Conservation (phyloP, 371 early-diverging fungal species). For the Syncephalastrum sp. region DNA sequence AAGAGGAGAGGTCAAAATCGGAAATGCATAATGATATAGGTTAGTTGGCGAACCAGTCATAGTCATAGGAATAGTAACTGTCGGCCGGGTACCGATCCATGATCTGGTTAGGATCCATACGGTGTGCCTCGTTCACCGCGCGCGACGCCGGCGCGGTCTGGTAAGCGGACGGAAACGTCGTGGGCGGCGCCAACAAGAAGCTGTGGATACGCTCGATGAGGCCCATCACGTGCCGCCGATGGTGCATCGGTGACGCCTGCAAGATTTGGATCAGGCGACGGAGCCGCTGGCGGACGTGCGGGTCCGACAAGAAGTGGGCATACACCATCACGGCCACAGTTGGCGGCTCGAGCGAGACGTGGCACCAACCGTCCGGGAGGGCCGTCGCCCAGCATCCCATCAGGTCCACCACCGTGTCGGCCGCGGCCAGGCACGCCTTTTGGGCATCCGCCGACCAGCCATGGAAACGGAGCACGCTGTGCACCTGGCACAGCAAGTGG, state of each 20-base stretch:
- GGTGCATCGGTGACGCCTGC: constrained; percentile 27
- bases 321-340: constrained; percentile 32
- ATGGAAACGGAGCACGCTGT: constrained; percentile 31
- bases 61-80: too few relatives aligned
- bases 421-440: constrained; percentile 26
- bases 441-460: constrained; percentile 11
- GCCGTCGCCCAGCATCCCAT: constrained; percentile 32
- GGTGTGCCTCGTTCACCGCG: too few relatives aligned
- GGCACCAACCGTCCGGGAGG: constrained; percentile 38
- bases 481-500: constrained; percentile 37
- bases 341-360: constrained; percentile 41
- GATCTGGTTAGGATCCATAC: too few relatives aligned
- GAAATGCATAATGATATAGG: too few relatives aligned
- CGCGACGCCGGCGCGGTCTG: too few relatives aligned
- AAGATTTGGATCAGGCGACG: constrained; percentile 20
- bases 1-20: too few relatives aligned
- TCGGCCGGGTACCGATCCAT: too few relatives aligned
- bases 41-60: too few relatives aligned
- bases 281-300: constrained; percentile 14
- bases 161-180: too few relatives aligned
- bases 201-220: constrained; percentile 22
- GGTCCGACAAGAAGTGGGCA: constrained; percentile 16
- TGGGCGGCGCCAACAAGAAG: too few relatives aligned
- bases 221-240: constrained; percentile 27
- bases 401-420: constrained; percentile 30